Conservation (phyloP, 163 green algal species). For the Coccomyxa subellipsoidea region DNA sequence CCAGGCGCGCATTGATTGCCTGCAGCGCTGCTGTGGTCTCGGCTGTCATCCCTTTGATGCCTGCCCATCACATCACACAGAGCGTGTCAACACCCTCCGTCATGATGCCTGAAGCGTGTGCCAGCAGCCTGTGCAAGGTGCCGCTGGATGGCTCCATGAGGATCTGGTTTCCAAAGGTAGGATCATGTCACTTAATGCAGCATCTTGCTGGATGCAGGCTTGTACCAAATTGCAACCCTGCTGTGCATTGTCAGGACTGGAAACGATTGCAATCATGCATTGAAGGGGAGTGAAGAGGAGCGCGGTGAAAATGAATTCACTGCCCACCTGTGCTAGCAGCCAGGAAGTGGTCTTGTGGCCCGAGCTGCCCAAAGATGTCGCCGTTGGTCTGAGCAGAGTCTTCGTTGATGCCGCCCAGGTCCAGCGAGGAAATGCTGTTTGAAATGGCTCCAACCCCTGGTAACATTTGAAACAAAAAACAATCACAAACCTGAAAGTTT, state of each 20-base stretch:
- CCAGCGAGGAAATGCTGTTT: not conserved
- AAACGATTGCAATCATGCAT: too few relatives aligned
- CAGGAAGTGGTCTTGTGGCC: not conserved
- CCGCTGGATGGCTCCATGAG: not conserved
- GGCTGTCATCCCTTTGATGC: not conserved
- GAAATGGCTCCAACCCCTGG: not conserved
- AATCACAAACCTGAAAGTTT: not conserved
- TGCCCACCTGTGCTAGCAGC: not conserved
- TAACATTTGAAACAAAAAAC: too few relatives aligned
- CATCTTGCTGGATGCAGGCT: too few relatives aligned
- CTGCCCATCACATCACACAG: not conserved
- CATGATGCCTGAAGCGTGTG: too few relatives aligned
- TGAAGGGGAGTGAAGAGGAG: too few relatives aligned
- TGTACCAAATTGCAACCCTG: too few relatives aligned
- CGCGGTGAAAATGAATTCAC: too few relatives aligned
- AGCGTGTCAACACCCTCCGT: not conserved
- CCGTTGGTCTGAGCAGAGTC: not conserved
- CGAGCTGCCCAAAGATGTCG: not conserved
- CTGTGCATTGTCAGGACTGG: too few relatives aligned
- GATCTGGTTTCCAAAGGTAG: not conserved
- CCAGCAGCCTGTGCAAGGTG: too few relatives aligned
- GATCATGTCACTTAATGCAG: not conserved
- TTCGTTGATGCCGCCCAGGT: not conserved
- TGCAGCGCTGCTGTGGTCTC: not conserved
- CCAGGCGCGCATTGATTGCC: not conserved